phyloP scores from a whole-genome alignment of 768 basidiomycete genomes.

The Hericium erinaceus region DNA sequence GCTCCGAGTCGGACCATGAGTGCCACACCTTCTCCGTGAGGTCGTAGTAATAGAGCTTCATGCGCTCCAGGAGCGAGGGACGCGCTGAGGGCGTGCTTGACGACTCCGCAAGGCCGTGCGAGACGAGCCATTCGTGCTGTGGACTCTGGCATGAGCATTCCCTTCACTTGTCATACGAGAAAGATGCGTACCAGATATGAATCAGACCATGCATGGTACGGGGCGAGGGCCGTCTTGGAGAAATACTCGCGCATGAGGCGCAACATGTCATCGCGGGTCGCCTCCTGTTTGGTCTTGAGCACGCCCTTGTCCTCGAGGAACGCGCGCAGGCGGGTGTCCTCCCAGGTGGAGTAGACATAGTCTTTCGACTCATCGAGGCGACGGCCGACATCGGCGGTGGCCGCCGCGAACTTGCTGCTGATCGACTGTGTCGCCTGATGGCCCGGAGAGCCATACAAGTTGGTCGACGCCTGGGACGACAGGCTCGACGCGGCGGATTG shows the following conservation, averaged over 20 bases:
- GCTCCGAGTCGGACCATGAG: conserved; percentile 70
- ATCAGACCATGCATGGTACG: conserved; percentile 72
- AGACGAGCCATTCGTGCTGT: conserved; percentile 77
- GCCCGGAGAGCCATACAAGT: conserved; percentile 35
- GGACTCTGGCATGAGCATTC: not conserved
- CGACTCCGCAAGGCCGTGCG: conserved; percentile 64
- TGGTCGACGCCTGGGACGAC: conserved; percentile 23
- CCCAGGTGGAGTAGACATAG: conserved; percentile 87
- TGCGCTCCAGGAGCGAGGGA: conserved; percentile 49
- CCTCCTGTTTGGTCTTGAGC: conserved; percentile 50
- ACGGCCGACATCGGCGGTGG: conserved; percentile 40
- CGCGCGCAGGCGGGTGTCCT: conserved; percentile 58
- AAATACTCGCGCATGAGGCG: conserved; percentile 49
- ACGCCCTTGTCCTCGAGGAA: conserved; percentile 74
- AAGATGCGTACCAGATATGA: conserved; percentile 56
- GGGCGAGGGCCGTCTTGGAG: conserved; percentile 27
- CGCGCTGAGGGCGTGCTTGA: conserved; percentile 44
- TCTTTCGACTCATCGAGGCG: conserved; percentile 69
- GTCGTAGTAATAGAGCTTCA: conserved; percentile 75
- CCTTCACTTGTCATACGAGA: not conserved
- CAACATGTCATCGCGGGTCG: conserved; percentile 59
- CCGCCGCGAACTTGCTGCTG: conserved; percentile 35
- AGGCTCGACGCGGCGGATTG: conserved; percentile 15
- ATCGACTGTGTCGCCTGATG: conserved; percentile 24
- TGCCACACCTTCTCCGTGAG: conserved; percentile 36